Evolutionary conservation across 2,329 filamentous ascomycete species (phyloP).

Genomic region (Penicillium brasilianum): DNA sequence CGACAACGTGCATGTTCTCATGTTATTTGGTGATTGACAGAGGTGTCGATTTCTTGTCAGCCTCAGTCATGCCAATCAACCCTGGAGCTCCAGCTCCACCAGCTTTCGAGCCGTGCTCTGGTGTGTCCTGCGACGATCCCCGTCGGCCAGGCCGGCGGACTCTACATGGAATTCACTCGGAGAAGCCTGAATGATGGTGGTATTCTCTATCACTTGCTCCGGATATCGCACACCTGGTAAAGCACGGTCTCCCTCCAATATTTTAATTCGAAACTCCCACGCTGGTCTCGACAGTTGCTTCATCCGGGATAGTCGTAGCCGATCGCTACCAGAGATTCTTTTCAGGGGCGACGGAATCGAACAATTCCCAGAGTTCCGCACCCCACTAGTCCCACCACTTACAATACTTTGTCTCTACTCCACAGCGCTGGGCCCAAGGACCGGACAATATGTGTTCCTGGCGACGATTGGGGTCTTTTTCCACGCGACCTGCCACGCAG

Average conservation of each 20-base stretch:
- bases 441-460: background rate
- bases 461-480: background rate
- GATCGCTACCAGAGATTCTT: slow-evolving; percentile 9
- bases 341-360: slow-evolving; percentile 4
- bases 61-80: background rate
- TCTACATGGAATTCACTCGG: background rate
- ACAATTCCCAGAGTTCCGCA: background rate
- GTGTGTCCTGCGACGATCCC: background rate
- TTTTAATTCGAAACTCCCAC: background rate
- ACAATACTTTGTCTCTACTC: background rate
- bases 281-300: background rate
- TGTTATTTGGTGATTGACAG: background rate
- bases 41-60: background rate
- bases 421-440: background rate
- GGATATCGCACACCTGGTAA: background rate
- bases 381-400: background rate
- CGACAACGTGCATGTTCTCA: background rate
- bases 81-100: background rate
- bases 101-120: background rate
- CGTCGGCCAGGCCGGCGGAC: slow-evolving; percentile 1
- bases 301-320: background rate
- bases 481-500: slow-evolving; percentile 4
- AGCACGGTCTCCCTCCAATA: background rate
- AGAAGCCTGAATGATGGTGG: background rate
- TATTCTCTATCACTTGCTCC: background rate